Conservation (phyloP, 164 flowering plant species). For the Berberis vulgaris region DNA sequence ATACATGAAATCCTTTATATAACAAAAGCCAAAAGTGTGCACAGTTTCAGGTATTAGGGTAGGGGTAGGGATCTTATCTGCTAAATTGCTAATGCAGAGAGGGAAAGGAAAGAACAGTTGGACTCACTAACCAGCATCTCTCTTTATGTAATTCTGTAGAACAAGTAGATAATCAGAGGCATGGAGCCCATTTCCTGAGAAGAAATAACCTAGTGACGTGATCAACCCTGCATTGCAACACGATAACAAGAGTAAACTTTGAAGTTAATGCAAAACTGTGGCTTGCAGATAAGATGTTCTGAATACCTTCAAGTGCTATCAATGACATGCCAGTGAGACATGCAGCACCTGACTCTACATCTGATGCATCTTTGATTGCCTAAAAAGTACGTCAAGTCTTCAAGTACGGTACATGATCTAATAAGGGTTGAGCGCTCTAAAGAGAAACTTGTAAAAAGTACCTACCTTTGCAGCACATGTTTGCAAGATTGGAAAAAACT, state of each 20-base stretch:
- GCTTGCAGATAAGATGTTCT: neutral
- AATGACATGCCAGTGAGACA: slow-evolving; percentile 69
- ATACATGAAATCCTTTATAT: no score
- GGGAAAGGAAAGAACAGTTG: neutral
- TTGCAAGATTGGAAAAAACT: slow-evolving; percentile 55
- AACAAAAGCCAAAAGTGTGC: no score
- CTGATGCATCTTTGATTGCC: slow-evolving; percentile 80
- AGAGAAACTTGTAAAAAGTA: neutral
- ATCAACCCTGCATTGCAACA: slow-evolving; percentile 49
- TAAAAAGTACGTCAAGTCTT: slow-evolving; percentile 11
- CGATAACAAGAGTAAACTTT: neutral
- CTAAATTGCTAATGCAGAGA: neutral
- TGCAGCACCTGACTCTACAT: slow-evolving; percentile 41
- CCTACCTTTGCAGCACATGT: slow-evolving; percentile 79
- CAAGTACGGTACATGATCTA: neutral
- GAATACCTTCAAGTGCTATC: slow-evolving; percentile 62
- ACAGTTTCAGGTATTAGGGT: no score
- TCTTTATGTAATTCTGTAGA: slow-evolving; percentile 48
- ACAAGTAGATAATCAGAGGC: slow-evolving; percentile 68
- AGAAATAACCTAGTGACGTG: slow-evolving; percentile 66
- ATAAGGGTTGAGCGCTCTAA: neutral
- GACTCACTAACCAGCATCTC: slow-evolving; percentile 54
- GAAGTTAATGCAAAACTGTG: neutral
- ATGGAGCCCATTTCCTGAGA: slow-evolving; percentile 64
- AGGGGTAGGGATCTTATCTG: neutral